These are phyloP conservation scores for Cytospora mali DNA, from an alignment of 2,329 filamentous ascomycete species.

Conservation along the genomic window DNA sequence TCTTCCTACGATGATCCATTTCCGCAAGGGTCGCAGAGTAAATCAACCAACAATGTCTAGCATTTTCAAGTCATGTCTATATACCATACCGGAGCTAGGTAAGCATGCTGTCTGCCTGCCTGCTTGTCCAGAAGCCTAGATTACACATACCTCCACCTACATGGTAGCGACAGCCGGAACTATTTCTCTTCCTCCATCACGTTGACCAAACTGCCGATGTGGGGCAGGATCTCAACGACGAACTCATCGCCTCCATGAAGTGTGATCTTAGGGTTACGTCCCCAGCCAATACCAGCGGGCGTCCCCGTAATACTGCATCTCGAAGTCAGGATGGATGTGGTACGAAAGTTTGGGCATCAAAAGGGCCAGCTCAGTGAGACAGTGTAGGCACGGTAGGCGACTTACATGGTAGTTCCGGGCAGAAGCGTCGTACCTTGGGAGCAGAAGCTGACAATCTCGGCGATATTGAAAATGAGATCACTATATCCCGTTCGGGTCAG, in stretches of 20 bases:
- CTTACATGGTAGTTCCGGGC: conserved; percentile 43
- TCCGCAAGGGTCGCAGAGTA: background rate
- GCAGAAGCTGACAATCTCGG: conserved; percentile 46
- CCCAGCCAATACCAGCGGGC: conserved; percentile 45
- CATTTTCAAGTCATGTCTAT: background rate
- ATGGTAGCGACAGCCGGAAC: background rate
- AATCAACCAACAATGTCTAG: background rate
- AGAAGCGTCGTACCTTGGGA: conserved; percentile 48
- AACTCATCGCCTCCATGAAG: conserved; percentile 46
- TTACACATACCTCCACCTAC: background rate
- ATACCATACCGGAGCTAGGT: background rate
- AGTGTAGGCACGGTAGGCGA: background rate
- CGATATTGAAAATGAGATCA: conserved; percentile 57
- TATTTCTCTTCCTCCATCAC: conserved; percentile 42
- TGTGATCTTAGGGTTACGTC: conserved; percentile 41
- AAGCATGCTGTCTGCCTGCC: background rate
- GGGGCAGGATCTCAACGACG: conserved; percentile 45
- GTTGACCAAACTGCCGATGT: conserved; percentile 48
- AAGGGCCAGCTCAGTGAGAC: background rate
- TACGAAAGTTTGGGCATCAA: background rate
- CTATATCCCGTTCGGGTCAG: conserved; percentile 36
- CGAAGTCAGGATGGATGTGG: background rate
- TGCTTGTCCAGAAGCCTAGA: background rate
- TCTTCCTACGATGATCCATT: background rate
- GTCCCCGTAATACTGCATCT: conserved; percentile 43